A percentile compares a stretch with the other conserved stretches of the same genome.
Evolutionary conservation across 106 monocot genomes (phyloP).

Genomic region (Chionographis japonica): DNA sequence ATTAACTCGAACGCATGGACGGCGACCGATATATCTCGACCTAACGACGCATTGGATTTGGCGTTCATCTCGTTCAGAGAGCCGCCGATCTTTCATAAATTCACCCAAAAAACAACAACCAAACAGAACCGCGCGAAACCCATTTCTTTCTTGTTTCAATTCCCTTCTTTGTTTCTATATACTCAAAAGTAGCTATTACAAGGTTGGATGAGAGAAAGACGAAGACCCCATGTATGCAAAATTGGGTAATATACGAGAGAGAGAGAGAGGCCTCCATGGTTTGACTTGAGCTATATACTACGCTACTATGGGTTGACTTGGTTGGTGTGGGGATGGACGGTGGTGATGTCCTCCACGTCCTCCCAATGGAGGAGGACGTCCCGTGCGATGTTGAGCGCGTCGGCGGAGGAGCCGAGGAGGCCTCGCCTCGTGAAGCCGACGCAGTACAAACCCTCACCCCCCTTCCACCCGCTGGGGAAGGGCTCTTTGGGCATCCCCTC

Average conservation of each 20-base stretch:
- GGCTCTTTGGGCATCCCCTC: conserved; percentile 59
- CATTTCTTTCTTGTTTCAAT: too few relatives aligned
- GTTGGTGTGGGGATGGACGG: neutral
- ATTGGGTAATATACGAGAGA: conserved; percentile 23
- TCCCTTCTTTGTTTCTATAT: too few relatives aligned
- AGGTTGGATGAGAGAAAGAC: neutral
- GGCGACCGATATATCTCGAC: too few relatives aligned
- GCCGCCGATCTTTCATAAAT: too few relatives aligned
- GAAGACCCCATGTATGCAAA: conserved; percentile 17
- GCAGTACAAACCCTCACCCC: conserved; percentile 69
- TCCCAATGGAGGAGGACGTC: conserved; percentile 58
- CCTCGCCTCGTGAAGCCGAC: conserved; percentile 89
- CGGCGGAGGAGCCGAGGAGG: conserved; percentile 69
- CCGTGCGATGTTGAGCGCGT: conserved; percentile 64
- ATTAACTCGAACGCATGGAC: too few relatives aligned
- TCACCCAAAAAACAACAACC: too few relatives aligned
- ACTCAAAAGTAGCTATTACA: too few relatives aligned
- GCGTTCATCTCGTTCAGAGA: too few relatives aligned
- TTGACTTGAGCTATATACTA: neutral
- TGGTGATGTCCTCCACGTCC: neutral
- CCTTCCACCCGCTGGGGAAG: conserved; percentile 85
- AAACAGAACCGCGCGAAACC: too few relatives aligned
- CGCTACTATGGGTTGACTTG: too few relatives aligned
- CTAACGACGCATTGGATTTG: too few relatives aligned
- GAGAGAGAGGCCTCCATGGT: neutral